phyloP scores from a whole-genome alignment of 129 eudicot genomes.

The Artemisia tridentata region DNA sequence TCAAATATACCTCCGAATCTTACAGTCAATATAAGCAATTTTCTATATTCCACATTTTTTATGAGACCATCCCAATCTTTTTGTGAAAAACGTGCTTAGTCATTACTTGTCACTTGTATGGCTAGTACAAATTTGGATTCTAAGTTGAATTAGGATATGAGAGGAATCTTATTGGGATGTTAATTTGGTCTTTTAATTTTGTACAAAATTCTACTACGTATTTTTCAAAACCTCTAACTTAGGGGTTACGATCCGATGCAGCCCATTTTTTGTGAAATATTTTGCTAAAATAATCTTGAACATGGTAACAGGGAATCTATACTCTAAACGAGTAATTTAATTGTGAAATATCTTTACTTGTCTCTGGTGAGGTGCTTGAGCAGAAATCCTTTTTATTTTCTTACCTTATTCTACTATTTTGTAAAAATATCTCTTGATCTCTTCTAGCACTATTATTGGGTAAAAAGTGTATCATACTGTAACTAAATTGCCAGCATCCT shows the following conservation, averaged over 20 bases:
- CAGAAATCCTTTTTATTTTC: not conserved
- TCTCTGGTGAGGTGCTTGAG: not conserved
- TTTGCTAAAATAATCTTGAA: not conserved
- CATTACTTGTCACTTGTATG: not conserved
- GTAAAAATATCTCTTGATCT: too few relatives aligned
- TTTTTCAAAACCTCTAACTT: not conserved
- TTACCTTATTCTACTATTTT: not conserved
- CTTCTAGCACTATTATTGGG: not conserved
- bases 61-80: not conserved
- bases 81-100: not conserved
- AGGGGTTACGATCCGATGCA: too few relatives aligned
- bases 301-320: not conserved
- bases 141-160: not conserved
- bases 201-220: not conserved
- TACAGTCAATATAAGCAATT: not conserved
- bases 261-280: not conserved
- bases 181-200: not conserved
- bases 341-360: not conserved
- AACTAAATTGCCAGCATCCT: not conserved
- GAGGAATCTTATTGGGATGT: not conserved
- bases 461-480: not conserved
- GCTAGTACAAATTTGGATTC: conserved; percentile 13
- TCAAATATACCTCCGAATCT: not conserved
- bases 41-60: not conserved
- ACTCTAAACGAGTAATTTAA: not conserved